These are phyloP conservation scores for Musa acuminata DNA, from an alignment of 176 grass and related monocot species.

Conservation along the genomic window DNA sequence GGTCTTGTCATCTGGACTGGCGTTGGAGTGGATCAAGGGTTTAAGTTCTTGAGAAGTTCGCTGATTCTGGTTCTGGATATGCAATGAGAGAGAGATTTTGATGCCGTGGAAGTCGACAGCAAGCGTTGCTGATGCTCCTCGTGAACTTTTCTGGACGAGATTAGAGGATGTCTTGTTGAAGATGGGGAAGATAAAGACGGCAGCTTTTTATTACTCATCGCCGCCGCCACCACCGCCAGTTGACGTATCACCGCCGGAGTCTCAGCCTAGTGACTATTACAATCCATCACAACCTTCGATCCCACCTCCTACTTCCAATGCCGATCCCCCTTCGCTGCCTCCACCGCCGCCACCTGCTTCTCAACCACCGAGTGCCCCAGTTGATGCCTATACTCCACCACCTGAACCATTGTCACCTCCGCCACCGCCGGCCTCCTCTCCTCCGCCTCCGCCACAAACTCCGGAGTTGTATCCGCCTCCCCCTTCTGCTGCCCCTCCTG, in stretches of 20 bases:
- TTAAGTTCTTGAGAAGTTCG: background rate
- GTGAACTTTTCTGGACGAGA: no score
- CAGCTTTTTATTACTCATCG: constrained; percentile 26
- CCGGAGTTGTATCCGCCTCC: constrained; percentile 13
- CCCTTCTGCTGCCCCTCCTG: constrained; percentile 16
- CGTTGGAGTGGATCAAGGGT: background rate
- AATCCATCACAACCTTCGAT: background rate
- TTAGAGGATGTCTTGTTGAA: background rate
- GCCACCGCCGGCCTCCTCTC: constrained; percentile 22
- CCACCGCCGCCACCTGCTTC: constrained; percentile 26
- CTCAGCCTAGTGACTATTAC: background rate
- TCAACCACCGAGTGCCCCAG: constrained; percentile 11
- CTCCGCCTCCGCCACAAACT: constrained; percentile 14
- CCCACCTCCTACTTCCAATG: constrained; percentile 27
- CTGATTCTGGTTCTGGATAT: background rate
- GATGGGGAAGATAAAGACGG: background rate
- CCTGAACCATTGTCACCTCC: no score
- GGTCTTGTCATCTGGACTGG: no score
- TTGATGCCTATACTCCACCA: constrained; percentile 11
- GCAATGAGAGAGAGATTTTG: background rate
- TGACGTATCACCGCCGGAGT: constrained; percentile 25
- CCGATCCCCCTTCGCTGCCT: constrained; percentile 27
- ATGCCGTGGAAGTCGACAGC: no score
- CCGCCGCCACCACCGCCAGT: constrained; percentile 27
- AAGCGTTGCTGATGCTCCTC: no score